phyloP scores from a whole-genome alignment of 805 yeast genomes.

The Starmerella vaccinii region DNA sequence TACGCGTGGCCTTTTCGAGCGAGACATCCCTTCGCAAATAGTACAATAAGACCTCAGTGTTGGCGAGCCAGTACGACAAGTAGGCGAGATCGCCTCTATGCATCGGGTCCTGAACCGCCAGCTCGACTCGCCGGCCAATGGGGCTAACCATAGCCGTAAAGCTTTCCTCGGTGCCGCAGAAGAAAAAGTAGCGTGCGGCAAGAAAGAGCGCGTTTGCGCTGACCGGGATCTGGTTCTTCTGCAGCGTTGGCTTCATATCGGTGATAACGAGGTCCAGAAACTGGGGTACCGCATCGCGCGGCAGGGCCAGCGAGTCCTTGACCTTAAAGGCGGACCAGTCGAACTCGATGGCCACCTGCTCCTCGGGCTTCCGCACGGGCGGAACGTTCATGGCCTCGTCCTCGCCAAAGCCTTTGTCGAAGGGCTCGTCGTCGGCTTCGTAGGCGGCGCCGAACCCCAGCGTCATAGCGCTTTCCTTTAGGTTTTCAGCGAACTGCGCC shows the following conservation, averaged over 20 bases:
- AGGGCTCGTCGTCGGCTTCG: conserved; percentile 2
- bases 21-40: conserved; percentile 60
- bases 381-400: conserved; percentile 1
- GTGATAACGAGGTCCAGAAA: conserved; percentile 33
- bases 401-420: neutral
- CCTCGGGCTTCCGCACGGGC: conserved; percentile 5
- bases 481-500: conserved; percentile 16
- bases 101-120: conserved; percentile 28
- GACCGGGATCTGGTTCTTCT: conserved; percentile 32
- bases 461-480: conserved; percentile 23
- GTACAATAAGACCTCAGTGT: conserved; percentile 63
- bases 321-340: conserved; percentile 36
- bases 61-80: conserved; percentile 78
- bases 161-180: conserved; percentile 27
- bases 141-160: conserved; percentile 28
- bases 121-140: conserved; percentile 29
- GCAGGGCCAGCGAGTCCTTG: conserved; percentile 35
- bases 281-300: conserved; percentile 31
- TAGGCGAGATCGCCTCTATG: conserved; percentile 32
- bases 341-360: conserved; percentile 25
- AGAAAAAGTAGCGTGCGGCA: conserved; percentile 34
- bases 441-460: conserved; percentile 18
- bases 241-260: conserved; percentile 32
- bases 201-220: conserved; percentile 37
- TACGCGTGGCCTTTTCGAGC: conserved; percentile 28